These are phyloP conservation scores for Graphilbum ipis-grandicollis DNA, from an alignment of 2,329 filamentous ascomycete species.

Conservation along the genomic window DNA sequence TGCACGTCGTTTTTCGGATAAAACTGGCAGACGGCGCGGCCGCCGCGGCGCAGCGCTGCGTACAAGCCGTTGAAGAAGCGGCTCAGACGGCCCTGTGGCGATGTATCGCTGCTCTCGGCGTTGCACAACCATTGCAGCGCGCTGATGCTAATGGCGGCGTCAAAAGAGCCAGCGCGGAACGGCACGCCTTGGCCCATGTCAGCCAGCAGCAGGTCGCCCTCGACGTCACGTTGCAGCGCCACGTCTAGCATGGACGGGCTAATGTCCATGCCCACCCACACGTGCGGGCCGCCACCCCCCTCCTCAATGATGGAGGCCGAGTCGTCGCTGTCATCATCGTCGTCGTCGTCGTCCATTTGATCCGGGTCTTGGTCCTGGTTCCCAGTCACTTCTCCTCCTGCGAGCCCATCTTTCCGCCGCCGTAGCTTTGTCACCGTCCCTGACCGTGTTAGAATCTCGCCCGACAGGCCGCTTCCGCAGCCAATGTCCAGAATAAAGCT, in stretches of 20 bases:
- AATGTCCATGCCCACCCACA: slow-evolving; percentile 96
- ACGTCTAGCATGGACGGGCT: slow-evolving; percentile 93
- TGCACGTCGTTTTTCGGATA: slow-evolving; percentile 94
- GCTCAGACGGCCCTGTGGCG: slow-evolving; percentile 56
- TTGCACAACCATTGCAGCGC: slow-evolving; percentile 99
- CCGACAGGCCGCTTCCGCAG: slow-evolving; percentile 85
- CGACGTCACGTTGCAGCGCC: slow-evolving; percentile 77
- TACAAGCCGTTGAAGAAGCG: slow-evolving; percentile 92
- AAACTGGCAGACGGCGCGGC: slow-evolving; percentile 87
- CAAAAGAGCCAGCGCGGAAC: slow-evolving; percentile 81
- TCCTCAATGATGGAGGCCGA: slow-evolving; percentile 29
- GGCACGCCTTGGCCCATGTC: slow-evolving; percentile 94
- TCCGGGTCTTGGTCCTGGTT: too few species aligned
- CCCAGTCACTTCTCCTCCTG: slow-evolving; percentile 1
- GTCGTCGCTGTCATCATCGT: background rate
- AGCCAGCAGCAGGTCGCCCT: slow-evolving; percentile 83
- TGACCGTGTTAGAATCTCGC: slow-evolving; percentile 62
- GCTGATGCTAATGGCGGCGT: slow-evolving; percentile 86
- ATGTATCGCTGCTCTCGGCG: slow-evolving; percentile 75
- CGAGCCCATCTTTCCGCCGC: too few species aligned
- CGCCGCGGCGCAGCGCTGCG: slow-evolving; percentile 64
- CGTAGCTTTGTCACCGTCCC: slow-evolving; percentile 6
- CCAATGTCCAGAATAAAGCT: slow-evolving; percentile 93
- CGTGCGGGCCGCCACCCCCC: slow-evolving; percentile 68
- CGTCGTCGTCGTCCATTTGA: background rate